phyloP scores from a whole-genome alignment of 345 rosid species.

The Carallia pectinifolia region DNA sequence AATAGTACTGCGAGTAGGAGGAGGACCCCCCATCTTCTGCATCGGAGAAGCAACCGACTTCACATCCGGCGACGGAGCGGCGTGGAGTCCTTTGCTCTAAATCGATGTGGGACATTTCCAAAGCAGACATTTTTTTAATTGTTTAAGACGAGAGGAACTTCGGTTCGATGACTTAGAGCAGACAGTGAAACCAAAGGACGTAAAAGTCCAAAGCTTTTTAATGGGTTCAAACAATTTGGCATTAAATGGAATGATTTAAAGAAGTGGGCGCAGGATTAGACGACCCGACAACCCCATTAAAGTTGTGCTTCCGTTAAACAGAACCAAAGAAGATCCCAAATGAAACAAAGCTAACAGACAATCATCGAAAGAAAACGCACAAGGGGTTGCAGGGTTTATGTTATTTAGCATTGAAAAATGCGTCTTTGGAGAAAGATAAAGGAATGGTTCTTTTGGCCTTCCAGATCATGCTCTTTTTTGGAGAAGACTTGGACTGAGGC shows the following conservation, averaged over 20 bases:
- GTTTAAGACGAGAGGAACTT: background rate
- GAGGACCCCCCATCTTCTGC: slow-evolving; percentile 66
- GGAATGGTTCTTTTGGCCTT: background rate
- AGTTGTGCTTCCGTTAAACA: slow-evolving; percentile 5
- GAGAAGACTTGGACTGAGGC: slow-evolving; percentile 14
- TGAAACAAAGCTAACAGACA: background rate
- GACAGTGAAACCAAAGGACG: slow-evolving; percentile 1
- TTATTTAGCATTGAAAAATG: no score
- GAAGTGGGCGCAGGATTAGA: slow-evolving; percentile 39
- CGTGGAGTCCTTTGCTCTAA: slow-evolving; percentile 58
- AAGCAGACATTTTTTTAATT: slow-evolving; percentile 23
- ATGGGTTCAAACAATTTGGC: background rate
- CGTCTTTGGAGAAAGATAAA: background rate
- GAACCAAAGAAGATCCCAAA: background rate
- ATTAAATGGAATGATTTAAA: slow-evolving; percentile 25
- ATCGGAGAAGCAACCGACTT: slow-evolving; percentile 66
- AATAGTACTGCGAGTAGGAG: slow-evolving; percentile 77
- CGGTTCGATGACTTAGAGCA: background rate
- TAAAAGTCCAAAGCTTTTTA: slow-evolving; percentile 16
- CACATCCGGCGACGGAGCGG: slow-evolving; percentile 35
- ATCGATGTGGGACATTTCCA: slow-evolving; percentile 51
- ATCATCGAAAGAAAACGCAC: background rate
- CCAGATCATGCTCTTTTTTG: slow-evolving; percentile 7
- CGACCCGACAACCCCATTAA: slow-evolving; percentile 40
- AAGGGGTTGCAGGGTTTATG: background rate